Base-by-base conservation (phyloP, 2,329 filamentous ascomycete genomes). In the Gliomastix tumulicola region DNA sequence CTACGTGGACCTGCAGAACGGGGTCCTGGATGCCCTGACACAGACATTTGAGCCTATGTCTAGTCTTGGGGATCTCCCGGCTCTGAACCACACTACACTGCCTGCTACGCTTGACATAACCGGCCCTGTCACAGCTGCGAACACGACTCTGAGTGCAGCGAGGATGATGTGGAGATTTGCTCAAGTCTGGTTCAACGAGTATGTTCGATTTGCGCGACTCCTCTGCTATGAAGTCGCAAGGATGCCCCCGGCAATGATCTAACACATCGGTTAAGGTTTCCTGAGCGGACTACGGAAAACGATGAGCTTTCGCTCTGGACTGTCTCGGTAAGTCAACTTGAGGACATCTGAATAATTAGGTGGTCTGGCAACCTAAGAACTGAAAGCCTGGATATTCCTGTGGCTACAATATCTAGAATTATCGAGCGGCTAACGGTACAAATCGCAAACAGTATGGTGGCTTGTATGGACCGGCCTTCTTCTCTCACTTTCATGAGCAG, bases 271-370 rank as follows among this genome's bases (percentile, higher is more conserved):
- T 13, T 10, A n/a, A 57, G 62, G 3, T 79, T 79, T 39, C 74
- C 74, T 0, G 60, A 72, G 42, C 70, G 74, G 49, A 68, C 68
- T 21, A 71, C 68, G 1, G 53, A 56, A 17, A 60, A 63, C 38
- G 56, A 66, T 17, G 72, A 74, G 6, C 65, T 84, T 23, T 77
- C 79, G 45, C 57, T 84, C 1, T 83, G 81, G 46, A 68, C 77
- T 2, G 77, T 83, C 49, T 79, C 49, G 1, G 48, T 50, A 15
- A 17, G 46, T 71, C 7, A 3, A 28, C 4, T 7, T 9, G 13
- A 13, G 25, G 12, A 21, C 20, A 32, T 32, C 13, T n/a, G n/a
- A n/a, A n/a, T n/a, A n/a, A n/a, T n/a, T n/a, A n/a, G n/a, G n/a
- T n/a, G n/a, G n/a, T n/a, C n/a, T n/a, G n/a, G n/a, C n/a, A n/a